Conservation (phyloP, 345 rosid genomes). For the Abelmoschus esculentus region DNA sequence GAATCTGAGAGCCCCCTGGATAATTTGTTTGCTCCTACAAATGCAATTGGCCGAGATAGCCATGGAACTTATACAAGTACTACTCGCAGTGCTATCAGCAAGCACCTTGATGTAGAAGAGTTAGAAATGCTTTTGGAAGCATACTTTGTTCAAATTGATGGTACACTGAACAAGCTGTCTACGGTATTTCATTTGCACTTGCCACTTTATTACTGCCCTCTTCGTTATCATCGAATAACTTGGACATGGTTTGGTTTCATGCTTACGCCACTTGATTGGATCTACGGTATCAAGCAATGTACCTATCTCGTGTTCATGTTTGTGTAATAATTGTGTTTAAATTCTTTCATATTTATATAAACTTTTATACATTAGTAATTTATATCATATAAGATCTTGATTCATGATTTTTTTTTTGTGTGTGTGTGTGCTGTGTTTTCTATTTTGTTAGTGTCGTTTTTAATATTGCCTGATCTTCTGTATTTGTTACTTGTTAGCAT, state of each 20-base stretch:
- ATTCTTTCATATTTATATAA: neutral
- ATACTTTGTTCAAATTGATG: constrained; percentile 89
- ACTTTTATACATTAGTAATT: neutral
- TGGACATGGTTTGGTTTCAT: neutral
- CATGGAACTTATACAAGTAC: constrained; percentile 63
- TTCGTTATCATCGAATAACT: neutral
- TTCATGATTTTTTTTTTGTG: neutral
- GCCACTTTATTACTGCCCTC: neutral
- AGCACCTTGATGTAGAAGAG: constrained; percentile 84
- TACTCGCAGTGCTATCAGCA: constrained; percentile 57
- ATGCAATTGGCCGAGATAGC: constrained; percentile 47
- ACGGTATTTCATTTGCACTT: constrained; percentile 44
- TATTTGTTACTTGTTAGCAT: neutral
- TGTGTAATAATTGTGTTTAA: neutral
- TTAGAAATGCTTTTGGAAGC: constrained; percentile 98
- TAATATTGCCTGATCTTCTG: neutral
- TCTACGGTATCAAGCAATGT: neutral
- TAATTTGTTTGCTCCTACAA: constrained; percentile 39
- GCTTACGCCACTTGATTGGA: neutral
- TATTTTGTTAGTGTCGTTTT: too few relatives aligned
- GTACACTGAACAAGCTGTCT: constrained; percentile 79
- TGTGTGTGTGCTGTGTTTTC: neutral
- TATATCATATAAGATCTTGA: neutral
- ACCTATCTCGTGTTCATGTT: neutral
- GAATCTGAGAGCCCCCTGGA: constrained; percentile 32